phyloP scores from a whole-genome alignment of 2,329 filamentous ascomycete genomes.

The Rutstroemia sp. region DNA sequence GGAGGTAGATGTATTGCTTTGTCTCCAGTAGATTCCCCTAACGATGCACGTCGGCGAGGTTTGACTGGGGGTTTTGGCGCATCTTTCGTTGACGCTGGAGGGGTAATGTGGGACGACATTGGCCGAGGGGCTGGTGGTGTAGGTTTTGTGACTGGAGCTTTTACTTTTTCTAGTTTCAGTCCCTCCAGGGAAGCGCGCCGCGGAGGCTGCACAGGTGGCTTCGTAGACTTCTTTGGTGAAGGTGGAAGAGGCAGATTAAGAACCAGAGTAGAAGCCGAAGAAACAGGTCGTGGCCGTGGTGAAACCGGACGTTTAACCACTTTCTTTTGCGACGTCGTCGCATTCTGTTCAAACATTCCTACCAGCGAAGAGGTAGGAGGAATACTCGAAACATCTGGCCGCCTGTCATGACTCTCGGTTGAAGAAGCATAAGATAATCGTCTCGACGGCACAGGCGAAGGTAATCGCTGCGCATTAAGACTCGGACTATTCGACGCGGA shows the following conservation, averaged over 20 bases:
- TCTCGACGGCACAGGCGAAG: not conserved
- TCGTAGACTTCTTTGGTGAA: conserved; percentile 1
- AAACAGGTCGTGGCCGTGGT: not conserved
- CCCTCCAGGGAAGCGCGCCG: too few relatives aligned
- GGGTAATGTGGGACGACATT: too few relatives aligned
- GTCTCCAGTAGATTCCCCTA: not conserved
- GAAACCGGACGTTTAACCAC: not conserved
- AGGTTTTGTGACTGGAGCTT: not conserved
- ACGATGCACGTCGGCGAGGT: not conserved
- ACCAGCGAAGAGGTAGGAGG: conserved; percentile 58
- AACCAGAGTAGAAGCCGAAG: not conserved
- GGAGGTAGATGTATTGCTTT: not conserved
- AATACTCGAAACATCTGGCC: conserved; percentile 35
- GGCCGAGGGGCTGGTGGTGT: not conserved
- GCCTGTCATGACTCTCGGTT: not conserved
- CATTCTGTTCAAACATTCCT: conserved; percentile 57
- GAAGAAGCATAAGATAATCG: conserved; percentile 3
- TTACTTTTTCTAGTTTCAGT: too few relatives aligned
- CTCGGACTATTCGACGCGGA: conserved; percentile 46
- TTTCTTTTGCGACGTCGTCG: conserved; percentile 5
- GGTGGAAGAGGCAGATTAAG: not conserved
- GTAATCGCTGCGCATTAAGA: conserved; percentile 26
- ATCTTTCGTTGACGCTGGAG: not conserved
- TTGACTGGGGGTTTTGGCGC: not conserved
- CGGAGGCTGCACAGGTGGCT: not conserved